Conservation (phyloP, 768 basidiomycete genomes). For the Mycena indigotica region DNA sequence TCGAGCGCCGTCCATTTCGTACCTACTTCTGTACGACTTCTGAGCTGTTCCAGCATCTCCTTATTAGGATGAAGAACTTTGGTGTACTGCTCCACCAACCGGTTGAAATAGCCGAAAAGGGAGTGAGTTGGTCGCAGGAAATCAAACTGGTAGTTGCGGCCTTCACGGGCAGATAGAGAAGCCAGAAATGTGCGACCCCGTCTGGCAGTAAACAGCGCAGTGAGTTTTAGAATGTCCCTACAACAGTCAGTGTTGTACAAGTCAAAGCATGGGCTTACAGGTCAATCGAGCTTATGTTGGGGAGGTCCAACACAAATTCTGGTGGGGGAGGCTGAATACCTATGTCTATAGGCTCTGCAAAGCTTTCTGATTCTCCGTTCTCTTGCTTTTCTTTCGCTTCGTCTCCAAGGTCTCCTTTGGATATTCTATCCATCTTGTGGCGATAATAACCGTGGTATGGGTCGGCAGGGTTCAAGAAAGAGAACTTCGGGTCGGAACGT, state of each 20-base stretch:
- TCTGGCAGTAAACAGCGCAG: constrained; percentile 93
- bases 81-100: constrained; percentile 93
- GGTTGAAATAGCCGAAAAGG: constrained; percentile 95
- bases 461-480: constrained; percentile 95
- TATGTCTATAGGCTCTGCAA: constrained; percentile 57
- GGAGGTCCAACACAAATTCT: constrained; percentile 84
- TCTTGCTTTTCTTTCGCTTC: constrained; percentile 53
- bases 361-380: constrained; percentile 29
- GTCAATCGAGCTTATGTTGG: constrained; percentile 86
- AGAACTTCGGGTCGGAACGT: constrained; percentile 96
- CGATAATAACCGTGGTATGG: constrained; percentile 99
- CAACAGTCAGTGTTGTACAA: background rate
- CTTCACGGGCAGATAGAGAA: constrained; percentile 83
- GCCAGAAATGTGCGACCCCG: constrained; percentile 86
- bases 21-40: constrained; percentile 62
- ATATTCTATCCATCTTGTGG: constrained; percentile 83
- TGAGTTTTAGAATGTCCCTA: constrained; percentile 94
- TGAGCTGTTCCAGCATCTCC: constrained; percentile 70
- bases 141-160: constrained; percentile 96
- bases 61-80: constrained; percentile 85
- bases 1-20: constrained; percentile 81
- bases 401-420: constrained; percentile 73
- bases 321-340: constrained; percentile 77
- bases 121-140: constrained; percentile 96
- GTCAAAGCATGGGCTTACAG: constrained; percentile 58